Evolutionary conservation across 768 basidiomycete species (phyloP).

Genomic region (Boletus bicolor): DNA sequence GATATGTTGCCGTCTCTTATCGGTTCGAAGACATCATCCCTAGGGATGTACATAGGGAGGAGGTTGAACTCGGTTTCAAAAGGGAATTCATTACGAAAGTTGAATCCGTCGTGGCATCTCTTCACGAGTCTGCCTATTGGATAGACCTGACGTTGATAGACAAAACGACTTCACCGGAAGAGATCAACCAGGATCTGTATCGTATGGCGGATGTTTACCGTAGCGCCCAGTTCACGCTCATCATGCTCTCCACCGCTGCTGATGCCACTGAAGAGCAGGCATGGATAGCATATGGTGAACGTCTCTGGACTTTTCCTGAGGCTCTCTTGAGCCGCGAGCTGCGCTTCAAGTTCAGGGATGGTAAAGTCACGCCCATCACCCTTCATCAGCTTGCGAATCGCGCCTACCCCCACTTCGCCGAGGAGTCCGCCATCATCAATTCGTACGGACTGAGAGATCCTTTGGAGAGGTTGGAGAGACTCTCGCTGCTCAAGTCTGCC

Average conservation of each 20-base stretch:
- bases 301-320: slow-evolving; percentile 26
- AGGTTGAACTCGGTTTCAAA: neutral
- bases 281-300: slow-evolving; percentile 20
- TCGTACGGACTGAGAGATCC: slow-evolving; percentile 19
- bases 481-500: slow-evolving; percentile 21
- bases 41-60: neutral
- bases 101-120: slow-evolving; percentile 2
- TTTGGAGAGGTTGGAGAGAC: slow-evolving; percentile 23
- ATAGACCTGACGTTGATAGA: slow-evolving; percentile 12
- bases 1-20: slow-evolving; percentile 25
- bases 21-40: slow-evolving; percentile 10
- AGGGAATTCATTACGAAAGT: slow-evolving; percentile 6
- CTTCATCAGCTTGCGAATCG: slow-evolving; percentile 24
- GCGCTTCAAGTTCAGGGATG: slow-evolving; percentile 12
- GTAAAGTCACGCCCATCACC: slow-evolving; percentile 13
- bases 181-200: slow-evolving; percentile 20
- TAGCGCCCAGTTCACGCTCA: slow-evolving; percentile 22
- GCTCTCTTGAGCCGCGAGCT: slow-evolving; percentile 22
- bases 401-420: slow-evolving; percentile 13
- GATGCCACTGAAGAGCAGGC: neutral
- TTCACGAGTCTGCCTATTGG: slow-evolving; percentile 20
- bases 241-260: slow-evolving; percentile 9
- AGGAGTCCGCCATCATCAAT: slow-evolving; percentile 25
- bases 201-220: slow-evolving; percentile 25
- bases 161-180: neutral